These are phyloP conservation scores for Arthromyces matolae DNA, from an alignment of 768 basidiomycete genomes.

Conservation along the genomic window DNA sequence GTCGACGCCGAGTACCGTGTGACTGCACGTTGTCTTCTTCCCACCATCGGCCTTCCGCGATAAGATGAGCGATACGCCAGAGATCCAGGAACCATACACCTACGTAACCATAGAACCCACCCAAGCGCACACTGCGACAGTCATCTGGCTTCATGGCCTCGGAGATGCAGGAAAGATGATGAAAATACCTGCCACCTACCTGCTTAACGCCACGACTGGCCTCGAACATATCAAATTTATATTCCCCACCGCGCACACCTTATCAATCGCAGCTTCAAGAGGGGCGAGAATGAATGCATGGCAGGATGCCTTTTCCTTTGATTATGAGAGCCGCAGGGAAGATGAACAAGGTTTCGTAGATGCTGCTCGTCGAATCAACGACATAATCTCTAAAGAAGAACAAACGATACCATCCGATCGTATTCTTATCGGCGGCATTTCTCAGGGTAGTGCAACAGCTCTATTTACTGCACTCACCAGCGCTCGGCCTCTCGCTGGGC, in stretches of 20 bases:
- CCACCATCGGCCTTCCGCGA: too few relatives aligned
- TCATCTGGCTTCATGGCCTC: conserved; percentile 58
- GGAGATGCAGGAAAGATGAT: conserved; percentile 36
- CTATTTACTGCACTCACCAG: conserved; percentile 54
- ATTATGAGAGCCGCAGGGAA: conserved; percentile 41
- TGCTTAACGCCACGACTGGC: conserved; percentile 29
- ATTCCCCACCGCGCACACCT: conserved; percentile 52
- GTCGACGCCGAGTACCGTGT: too few relatives aligned
- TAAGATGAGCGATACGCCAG: neutral
- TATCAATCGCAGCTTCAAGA: neutral
- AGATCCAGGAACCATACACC: neutral
- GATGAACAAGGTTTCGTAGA: conserved; percentile 54
- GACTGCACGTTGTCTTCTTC: too few relatives aligned
- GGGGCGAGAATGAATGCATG: conserved; percentile 49
- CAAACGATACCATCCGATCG: conserved; percentile 49
- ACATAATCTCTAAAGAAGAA: conserved; percentile 57
- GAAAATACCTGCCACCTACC: conserved; percentile 47
- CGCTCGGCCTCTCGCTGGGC: conserved; percentile 50
- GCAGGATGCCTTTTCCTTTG: conserved; percentile 55
- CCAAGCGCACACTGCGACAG: conserved; percentile 44
- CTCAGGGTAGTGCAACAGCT: conserved; percentile 64
- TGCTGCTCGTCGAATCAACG: conserved; percentile 47
- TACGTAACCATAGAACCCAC: conserved; percentile 11
- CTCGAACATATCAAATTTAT: conserved; percentile 67
- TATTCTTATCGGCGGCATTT: conserved; percentile 73